phyloP scores from a whole-genome alignment of 208 protist genomes.

The Leishmania amazonensis region DNA sequence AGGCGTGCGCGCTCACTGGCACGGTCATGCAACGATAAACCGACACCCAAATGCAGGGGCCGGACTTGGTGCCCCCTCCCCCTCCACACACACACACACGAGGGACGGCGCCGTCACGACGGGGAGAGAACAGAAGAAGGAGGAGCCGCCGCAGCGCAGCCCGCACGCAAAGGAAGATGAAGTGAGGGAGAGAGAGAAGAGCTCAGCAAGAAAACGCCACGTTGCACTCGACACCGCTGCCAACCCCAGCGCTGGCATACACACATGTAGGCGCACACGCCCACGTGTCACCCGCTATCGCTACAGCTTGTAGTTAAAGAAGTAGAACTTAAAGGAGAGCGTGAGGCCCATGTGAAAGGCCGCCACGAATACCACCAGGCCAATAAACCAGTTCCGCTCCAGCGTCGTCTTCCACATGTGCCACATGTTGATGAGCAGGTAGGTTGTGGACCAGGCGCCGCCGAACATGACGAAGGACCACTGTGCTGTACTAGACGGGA shows the following conservation, averaged over 20 bases:
- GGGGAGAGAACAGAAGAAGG: neutral
- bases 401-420: slow-evolving; percentile 76
- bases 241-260: neutral
- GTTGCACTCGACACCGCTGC: neutral
- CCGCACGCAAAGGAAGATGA: neutral
- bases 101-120: neutral
- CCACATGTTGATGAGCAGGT: slow-evolving; percentile 84
- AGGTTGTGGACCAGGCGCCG: slow-evolving; percentile 72
- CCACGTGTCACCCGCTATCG: neutral
- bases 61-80: neutral
- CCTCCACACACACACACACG: neutral
- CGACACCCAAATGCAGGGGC: neutral
- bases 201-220: neutral
- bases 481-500: slow-evolving; percentile 65
- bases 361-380: slow-evolving; percentile 57
- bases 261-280: neutral
- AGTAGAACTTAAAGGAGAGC: slow-evolving; percentile 90
- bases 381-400: slow-evolving; percentile 66
- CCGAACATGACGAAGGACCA: slow-evolving; percentile 77
- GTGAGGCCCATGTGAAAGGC: slow-evolving; percentile 74
- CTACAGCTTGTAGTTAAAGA: slow-evolving; percentile 77
- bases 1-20: neutral
- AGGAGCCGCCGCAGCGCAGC: neutral
- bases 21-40: neutral
- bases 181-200: neutral